Evolutionary conservation across 1,284 basidiomycete species (phyloP).

Genomic region (Apiotrichum gracile): DNA sequence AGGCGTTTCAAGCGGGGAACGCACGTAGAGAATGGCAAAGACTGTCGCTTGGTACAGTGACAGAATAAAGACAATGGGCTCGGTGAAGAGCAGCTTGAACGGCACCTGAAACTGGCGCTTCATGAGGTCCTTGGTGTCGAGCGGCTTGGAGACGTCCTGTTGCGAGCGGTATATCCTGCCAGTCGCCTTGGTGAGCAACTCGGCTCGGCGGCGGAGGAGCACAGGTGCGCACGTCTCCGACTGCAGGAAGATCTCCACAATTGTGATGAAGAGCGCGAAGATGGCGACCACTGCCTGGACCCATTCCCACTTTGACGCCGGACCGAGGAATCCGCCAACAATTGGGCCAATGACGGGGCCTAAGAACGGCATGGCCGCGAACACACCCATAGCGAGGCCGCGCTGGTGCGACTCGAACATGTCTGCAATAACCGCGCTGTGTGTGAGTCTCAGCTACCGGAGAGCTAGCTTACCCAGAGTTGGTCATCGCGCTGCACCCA

Average conservation of each 20-base stretch:
- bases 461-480: slow-evolving; percentile 26
- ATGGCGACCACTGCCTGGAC: slow-evolving; percentile 62
- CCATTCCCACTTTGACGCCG: slow-evolving; percentile 44
- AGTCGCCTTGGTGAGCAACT: slow-evolving; percentile 28
- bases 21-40: slow-evolving; percentile 30
- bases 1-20: slow-evolving; percentile 1
- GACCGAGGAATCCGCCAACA: slow-evolving; percentile 9
- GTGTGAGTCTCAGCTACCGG: not conserved
- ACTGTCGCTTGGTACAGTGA: slow-evolving; percentile 41
- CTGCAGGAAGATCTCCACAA: slow-evolving; percentile 28
- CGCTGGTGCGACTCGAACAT: slow-evolving; percentile 45
- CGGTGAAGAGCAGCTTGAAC: slow-evolving; percentile 56
- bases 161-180: slow-evolving; percentile 37
- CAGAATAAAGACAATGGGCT: slow-evolving; percentile 61
- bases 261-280: slow-evolving; percentile 34
- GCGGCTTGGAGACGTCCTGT: slow-evolving; percentile 42
- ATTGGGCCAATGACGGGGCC: slow-evolving; percentile 31
- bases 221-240: slow-evolving; percentile 48
- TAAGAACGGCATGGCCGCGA: slow-evolving; percentile 47
- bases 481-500: slow-evolving; percentile 47
- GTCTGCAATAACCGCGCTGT: slow-evolving; percentile 46
- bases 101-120: slow-evolving; percentile 42
- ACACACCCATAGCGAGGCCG: slow-evolving; percentile 48
- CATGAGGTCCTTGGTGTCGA: slow-evolving; percentile 30
- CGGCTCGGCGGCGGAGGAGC: slow-evolving; percentile 38